Evolutionary conservation across 2,329 filamentous ascomycete species (phyloP).

Genomic region (Fusarium sp.): DNA sequence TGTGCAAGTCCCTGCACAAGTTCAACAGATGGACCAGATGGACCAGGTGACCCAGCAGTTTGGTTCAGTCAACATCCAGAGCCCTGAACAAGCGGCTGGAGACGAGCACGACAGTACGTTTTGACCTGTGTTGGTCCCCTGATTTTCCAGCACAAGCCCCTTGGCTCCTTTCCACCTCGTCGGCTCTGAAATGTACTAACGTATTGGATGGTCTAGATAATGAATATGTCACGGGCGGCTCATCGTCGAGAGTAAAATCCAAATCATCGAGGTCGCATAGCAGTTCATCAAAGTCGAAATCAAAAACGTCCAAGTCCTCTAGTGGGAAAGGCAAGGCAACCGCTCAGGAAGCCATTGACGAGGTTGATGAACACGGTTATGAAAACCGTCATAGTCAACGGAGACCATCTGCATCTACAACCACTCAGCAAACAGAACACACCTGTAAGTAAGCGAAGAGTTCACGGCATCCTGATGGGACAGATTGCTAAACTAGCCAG

Average conservation of each 20-base stretch:
- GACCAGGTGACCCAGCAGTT: constrained; percentile 40
- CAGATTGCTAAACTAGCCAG: background rate
- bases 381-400: background rate
- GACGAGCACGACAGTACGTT: constrained; percentile 38
- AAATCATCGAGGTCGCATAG: constrained; percentile 24
- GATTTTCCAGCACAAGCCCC: background rate
- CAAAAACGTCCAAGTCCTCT: constrained; percentile 33
- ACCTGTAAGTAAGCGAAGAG: constrained; percentile 3
- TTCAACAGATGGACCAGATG: constrained; percentile 10
- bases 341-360: constrained; percentile 25
- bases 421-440: background rate
- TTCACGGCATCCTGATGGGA: background rate
- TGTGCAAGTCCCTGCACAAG: background rate
- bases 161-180: background rate
- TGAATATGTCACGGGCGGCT: constrained; percentile 31
- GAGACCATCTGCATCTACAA: background rate
- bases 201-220: constrained; percentile 11
- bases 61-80: constrained; percentile 28
- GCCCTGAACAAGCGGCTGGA: constrained; percentile 18
- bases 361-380: constrained; percentile 21
- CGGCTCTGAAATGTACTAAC: constrained; percentile 6
- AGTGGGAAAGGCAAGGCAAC: constrained; percentile 37
- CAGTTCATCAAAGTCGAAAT: constrained; percentile 31
- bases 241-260: constrained; percentile 23
- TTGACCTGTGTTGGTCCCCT: background rate